Base-by-base conservation (phyloP, 169 alveolate genomes). In the Plasmodium cynomolgi region DNA sequence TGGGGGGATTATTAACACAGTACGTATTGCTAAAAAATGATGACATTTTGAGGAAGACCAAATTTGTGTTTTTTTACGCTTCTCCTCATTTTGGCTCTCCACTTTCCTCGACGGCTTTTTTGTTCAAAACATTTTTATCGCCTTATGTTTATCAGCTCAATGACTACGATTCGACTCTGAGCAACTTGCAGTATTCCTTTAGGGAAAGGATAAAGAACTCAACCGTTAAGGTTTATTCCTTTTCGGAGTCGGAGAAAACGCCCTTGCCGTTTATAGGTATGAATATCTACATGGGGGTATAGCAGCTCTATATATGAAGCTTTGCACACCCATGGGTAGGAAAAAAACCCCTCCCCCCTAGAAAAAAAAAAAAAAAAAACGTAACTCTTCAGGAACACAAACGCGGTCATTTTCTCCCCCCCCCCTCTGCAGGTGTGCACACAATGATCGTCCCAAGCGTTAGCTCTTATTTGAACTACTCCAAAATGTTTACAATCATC, bases 1-100 rank as follows among this genome's bases (percentile, higher is more conserved):
- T 88, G 94, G 94, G 94, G n/a, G 94, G 91, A 3, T 41, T 88
- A 88, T 58, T 88, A 88, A 88, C 94, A 9, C 94, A 88, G 58
- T 47, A 80, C 83, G 82, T 88, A 23, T 81, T 88, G 34, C 50
- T 80, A 79, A 88, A 88, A 68, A 68, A 58, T 88, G 85, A 88
- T 88, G 54, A 88, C 34, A 56, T 88, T 80, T 68, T 88, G 50
- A 79, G 83, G 26, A 88, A 80, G 82, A 88, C 94, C 29, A 88
- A 88, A 88, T 62, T 9, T 68, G 68, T 88, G 34, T 88, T 88
- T 88, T 88, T 77, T 88, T 88, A 88, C 47, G 90, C 94, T 20
- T 29, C 94, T 11, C 94, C 94, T 5, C 94, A 88, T 68, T 88
- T 88, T 33, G 94, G 94, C 13, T 88, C 94, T 1, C 88, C 94